These are phyloP conservation scores for Botrytis fragariae DNA, from an alignment of 2,329 filamentous ascomycete genomes.

Conservation along the genomic window DNA sequence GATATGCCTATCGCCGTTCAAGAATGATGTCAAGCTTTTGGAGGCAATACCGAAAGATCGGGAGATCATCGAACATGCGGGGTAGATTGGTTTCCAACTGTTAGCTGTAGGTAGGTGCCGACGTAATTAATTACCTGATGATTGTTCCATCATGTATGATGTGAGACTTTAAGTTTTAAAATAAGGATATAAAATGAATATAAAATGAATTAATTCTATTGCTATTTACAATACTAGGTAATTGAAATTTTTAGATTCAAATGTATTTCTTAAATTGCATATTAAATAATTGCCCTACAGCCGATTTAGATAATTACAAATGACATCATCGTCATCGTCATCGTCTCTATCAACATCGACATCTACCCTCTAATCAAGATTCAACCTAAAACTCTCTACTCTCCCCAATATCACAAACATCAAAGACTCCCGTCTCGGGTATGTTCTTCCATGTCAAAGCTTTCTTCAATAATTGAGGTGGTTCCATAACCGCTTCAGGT, in stretches of 20 bases:
- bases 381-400: constrained; percentile 67
- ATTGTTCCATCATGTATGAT: neutral
- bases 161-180: no score
- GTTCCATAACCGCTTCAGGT: constrained; percentile 80
- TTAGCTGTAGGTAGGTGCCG: neutral
- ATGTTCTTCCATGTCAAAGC: constrained; percentile 68
- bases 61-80: neutral
- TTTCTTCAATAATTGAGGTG: constrained; percentile 67
- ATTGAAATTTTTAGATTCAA: neutral
- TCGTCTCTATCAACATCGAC: no score
- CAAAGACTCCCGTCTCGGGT: constrained; percentile 71
- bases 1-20: neutral
- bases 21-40: neutral
- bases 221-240: no score
- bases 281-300: neutral
- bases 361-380: no score
- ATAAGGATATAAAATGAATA: no score
- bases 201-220: no score
- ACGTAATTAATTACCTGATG: no score
- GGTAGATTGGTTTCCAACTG: neutral
- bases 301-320: neutral
- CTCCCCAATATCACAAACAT: constrained; percentile 81
- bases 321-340: neutral
- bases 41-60: neutral
- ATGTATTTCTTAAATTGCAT: neutral